Conservation (phyloP, 2,329 filamentous ascomycete species). For the Apiospora kogelbergensis region DNA sequence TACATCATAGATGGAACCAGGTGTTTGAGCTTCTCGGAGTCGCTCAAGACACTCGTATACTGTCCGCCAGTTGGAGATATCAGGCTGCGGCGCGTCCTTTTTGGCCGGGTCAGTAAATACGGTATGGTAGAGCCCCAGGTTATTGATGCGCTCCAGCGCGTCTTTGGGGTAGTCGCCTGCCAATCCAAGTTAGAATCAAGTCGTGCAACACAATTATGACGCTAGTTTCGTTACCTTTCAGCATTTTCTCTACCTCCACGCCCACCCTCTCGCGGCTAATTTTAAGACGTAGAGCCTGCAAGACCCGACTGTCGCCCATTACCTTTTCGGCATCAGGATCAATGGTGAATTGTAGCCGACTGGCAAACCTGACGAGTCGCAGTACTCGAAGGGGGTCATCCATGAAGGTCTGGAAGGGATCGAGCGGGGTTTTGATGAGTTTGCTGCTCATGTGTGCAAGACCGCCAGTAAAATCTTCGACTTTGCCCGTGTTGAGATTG, state of each 20-base stretch:
- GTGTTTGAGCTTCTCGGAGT: conserved; percentile 43
- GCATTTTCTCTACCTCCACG: conserved; percentile 87
- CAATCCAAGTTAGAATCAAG: background rate
- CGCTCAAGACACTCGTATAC: conserved; percentile 64
- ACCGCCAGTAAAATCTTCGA: conserved; percentile 87
- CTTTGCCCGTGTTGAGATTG: conserved; percentile 74
- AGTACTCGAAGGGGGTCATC: conserved; percentile 90
- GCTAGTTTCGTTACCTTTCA: conserved; percentile 56
- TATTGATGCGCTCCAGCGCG: conserved; percentile 65
- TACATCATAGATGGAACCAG: conserved; percentile 48
- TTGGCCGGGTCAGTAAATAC: conserved; percentile 70
- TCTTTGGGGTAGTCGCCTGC: conserved; percentile 34
- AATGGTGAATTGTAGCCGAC: conserved; percentile 77
- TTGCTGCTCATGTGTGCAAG: conserved; percentile 70
- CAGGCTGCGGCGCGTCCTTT: conserved; percentile 52
- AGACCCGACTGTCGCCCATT: conserved; percentile 80
- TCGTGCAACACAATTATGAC: background rate
- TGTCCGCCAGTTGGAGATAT: conserved; percentile 59
- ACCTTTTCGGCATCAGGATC: conserved; percentile 65
- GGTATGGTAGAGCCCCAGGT: conserved; percentile 66
- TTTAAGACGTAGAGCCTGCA: conserved; percentile 76
- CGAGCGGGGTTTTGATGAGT: conserved; percentile 81
- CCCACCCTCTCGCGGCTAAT: conserved; percentile 91
- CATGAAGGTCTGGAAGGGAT: conserved; percentile 88
- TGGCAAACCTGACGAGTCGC: conserved; percentile 86